Evolutionary conservation across 2,329 filamentous ascomycete genomes (phyloP), one percentile per base, ranked within the genome.

Genomic region (Raffaelea ambrosiae): DNA sequence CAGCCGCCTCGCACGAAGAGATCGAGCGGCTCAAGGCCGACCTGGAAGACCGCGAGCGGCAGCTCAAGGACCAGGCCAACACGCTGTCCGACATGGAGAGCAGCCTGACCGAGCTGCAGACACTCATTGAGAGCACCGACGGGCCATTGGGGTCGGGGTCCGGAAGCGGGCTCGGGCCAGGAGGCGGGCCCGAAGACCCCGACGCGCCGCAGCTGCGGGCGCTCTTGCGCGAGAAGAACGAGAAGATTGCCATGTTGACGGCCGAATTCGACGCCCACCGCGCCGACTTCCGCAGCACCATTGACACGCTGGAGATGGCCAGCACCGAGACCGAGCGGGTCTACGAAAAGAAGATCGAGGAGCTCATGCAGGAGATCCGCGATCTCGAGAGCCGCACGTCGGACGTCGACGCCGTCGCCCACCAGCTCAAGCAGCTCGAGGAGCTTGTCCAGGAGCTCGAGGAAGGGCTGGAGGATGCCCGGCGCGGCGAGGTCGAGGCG

Each of bases 391-490:
- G 89, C 40, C 78, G 86, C 40, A 86, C 84, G 38, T 83, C 94
- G 50, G 93, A 98, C 61, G 89, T 98, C 8, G 88, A 96, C 57
- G 86, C 83, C 22, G 89, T 98, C 19, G 90, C 93, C 7, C 77
- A 77, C 53, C 93, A 98, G 66, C 74, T 98, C 47, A 96, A 95
- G 68, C 89, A 95, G 66, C 74, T 98, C 2, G 93, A 97, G 63
- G 91, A 97, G 63, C 77, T 97, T 31, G 93, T 98, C 3, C 91
- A 95, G 57, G 93, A 98, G 63, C 78, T 98, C 0, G 93, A 98
- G 64, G 93, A 98, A 65, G 93, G 93, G 1, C 73, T 98, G 1
- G 93, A 98, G 66, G 93, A 98, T 67, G 90, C 93, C 43, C 77
- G 93, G 47, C 78, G 93, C 48, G 93, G 93, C 7, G 93, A 98